phyloP scores from a whole-genome alignment of 2,329 filamentous ascomycete genomes.

The Neospermospora avenae region DNA sequence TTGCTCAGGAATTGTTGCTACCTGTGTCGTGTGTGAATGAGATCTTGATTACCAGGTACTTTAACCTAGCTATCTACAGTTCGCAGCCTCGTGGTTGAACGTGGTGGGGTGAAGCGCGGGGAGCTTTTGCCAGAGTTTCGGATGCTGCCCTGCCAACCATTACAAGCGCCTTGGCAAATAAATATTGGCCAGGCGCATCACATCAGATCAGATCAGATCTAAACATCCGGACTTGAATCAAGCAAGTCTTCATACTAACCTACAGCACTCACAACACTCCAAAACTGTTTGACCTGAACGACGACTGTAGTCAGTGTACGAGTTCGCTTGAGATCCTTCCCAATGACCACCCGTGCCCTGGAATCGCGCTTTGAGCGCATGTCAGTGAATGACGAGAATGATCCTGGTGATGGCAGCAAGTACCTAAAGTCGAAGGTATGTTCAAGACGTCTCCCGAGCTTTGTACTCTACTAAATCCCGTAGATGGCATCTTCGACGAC shows the following conservation, averaged over 20 bases:
- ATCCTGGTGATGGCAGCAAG: conserved; percentile 52
- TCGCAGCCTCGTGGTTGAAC: not conserved
- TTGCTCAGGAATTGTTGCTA: not conserved
- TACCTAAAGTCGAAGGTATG: conserved; percentile 77
- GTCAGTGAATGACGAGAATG: conserved; percentile 86
- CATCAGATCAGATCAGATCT: too few species aligned
- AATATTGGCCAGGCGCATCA: too few species aligned
- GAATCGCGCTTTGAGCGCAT: conserved; percentile 89
- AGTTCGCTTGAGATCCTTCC: not conserved
- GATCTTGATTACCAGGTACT: not conserved
- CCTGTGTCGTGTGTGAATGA: not conserved
- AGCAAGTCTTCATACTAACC: not conserved
- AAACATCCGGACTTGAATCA: not conserved
- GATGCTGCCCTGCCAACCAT: not conserved
- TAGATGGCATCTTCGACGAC: conserved; percentile 31
- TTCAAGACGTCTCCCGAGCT: not conserved
- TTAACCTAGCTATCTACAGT: not conserved
- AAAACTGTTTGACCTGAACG: not conserved
- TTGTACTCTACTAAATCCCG: conserved; percentile 36
- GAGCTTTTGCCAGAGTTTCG: not conserved
- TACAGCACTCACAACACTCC: not conserved
- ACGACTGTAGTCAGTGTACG: not conserved
- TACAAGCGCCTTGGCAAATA: not conserved
- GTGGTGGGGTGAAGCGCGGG: not conserved
- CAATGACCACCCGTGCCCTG: conserved; percentile 72